Conservation (phyloP, 73 alveolate genomes). For the Symbiodinium pilosum region DNA sequence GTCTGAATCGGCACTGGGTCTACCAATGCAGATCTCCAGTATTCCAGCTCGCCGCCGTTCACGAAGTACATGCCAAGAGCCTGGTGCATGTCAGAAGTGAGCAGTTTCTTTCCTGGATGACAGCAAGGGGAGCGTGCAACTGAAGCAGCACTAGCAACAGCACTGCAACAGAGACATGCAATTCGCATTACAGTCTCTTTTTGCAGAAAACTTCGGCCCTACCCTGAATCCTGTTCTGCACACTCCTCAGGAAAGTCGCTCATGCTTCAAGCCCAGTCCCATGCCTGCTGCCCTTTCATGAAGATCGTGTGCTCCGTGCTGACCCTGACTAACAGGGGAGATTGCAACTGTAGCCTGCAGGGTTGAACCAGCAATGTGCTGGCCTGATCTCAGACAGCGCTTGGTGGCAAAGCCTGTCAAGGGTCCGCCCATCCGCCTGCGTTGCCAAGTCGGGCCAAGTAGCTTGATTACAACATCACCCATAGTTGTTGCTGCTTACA, state of each 20-base stretch:
- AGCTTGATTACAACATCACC: too few species aligned
- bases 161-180: too few species aligned
- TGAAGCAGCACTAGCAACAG: too few species aligned
- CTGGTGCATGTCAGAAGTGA: too few species aligned
- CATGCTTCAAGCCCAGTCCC: neutral
- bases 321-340: neutral
- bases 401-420: constrained; percentile 68
- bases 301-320: constrained; percentile 88
- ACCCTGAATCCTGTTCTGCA: too few species aligned
- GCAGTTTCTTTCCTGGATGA: too few species aligned
- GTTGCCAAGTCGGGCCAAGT: too few species aligned
- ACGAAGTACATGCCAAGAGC: constrained; percentile 90
- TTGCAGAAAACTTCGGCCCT: too few species aligned
- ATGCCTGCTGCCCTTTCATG: constrained; percentile 42
- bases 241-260: too few species aligned
- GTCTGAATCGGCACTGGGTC: constrained; percentile 15
- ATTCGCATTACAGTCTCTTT: too few species aligned
- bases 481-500: too few species aligned
- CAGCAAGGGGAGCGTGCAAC: too few species aligned
- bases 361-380: neutral
- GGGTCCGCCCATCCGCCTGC: constrained; percentile 44
- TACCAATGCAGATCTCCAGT: constrained; percentile 67
- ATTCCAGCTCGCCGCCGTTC: constrained; percentile 75
- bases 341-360: neutral
- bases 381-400: constrained; percentile 83